Evolutionary conservation across 2,329 filamentous ascomycete genomes (phyloP), one percentile per base, ranked within the genome.

Genomic region (Colletotrichum zoysiae): DNA sequence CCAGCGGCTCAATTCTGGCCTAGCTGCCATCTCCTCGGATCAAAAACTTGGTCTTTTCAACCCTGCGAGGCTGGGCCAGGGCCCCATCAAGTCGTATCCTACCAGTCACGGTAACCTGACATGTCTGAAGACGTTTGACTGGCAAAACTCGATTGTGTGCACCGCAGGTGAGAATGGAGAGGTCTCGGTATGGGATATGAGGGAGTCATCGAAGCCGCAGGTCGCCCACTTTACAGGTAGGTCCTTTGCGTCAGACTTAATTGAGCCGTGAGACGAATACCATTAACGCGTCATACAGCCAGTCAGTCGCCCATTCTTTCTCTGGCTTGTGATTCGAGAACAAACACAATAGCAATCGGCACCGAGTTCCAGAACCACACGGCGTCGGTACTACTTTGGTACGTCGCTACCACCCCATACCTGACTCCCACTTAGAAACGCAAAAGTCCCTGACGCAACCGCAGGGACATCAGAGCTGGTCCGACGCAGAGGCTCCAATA

Each of bases 91-190:
- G 62, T 82, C 82, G 11, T 81, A 89, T 59, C 78, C 79, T 46
- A 88, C 87, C 12, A 83, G 85, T 42, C 90, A 93, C 74, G 85
- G 86, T 6, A 92, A 92, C 73, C 82, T 94, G 75, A 91, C 90
- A 18, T 89, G 88, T 73, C 82, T 93, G 40, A 86, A 87, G 64
- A 83, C 87, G 1, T 87, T 89, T 58, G 88, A 89, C 71, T 82
- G 81, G 6, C 80, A 80, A 26, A 85, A 84, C 38, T 86, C 85
- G 5, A 78, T 91, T 26, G 84, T 94, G 7, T 89, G 88, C 71
- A 95, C 93, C 0, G 89, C 92, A 0, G 93, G 93, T 58, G 88
- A 92, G 78, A 91, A 95, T 78, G 93, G 93, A 9, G 83, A 85
- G 11, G 87, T 94, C 14, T 87, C 84, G 0, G 81, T 92, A 59